Conservation (phyloP, 441 rosid species). For the Euphorbia celastroides region DNA sequence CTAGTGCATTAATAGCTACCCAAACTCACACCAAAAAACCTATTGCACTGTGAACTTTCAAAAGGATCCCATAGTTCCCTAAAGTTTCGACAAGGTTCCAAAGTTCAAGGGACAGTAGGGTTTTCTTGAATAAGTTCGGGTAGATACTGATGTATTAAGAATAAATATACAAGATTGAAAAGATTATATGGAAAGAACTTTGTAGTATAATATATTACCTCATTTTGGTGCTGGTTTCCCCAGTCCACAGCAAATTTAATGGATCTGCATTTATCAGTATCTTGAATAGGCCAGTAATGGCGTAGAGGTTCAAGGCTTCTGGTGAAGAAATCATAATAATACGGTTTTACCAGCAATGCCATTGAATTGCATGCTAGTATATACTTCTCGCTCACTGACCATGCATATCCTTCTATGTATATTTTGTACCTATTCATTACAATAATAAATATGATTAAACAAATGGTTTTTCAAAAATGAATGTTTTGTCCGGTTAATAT, state of each 20-base stretch:
- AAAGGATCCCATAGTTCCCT: too few relatives aligned
- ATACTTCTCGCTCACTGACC: conserved; percentile 93
- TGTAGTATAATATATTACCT: conserved; percentile 30
- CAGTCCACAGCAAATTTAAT: conserved; percentile 80
- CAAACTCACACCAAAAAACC: too few relatives aligned
- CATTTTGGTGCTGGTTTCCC: conserved; percentile 57
- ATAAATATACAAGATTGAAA: too few relatives aligned
- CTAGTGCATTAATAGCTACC: too few relatives aligned
- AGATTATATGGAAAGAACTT: too few relatives aligned
- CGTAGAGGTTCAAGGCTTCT: conserved; percentile 63
- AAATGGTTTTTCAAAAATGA: neutral
- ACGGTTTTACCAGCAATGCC: conserved; percentile 51
- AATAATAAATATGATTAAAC: neutral
- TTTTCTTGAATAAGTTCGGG: too few relatives aligned
- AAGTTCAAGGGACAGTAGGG: too few relatives aligned
- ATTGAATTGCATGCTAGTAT: conserved; percentile 69
- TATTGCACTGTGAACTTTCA: too few relatives aligned
- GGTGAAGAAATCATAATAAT: conserved; percentile 62
- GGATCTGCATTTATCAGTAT: conserved; percentile 47
- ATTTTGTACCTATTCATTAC: conserved; percentile 52
- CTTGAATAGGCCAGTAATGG: conserved; percentile 77
- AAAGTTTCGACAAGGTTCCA: too few relatives aligned
- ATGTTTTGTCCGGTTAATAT: neutral
- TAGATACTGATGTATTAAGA: too few relatives aligned
- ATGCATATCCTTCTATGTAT: conserved; percentile 71